Evolutionary conservation across 2,329 filamentous ascomycete genomes (phyloP).

Genomic region (Graphilbum ipis-grandicollis): DNA sequence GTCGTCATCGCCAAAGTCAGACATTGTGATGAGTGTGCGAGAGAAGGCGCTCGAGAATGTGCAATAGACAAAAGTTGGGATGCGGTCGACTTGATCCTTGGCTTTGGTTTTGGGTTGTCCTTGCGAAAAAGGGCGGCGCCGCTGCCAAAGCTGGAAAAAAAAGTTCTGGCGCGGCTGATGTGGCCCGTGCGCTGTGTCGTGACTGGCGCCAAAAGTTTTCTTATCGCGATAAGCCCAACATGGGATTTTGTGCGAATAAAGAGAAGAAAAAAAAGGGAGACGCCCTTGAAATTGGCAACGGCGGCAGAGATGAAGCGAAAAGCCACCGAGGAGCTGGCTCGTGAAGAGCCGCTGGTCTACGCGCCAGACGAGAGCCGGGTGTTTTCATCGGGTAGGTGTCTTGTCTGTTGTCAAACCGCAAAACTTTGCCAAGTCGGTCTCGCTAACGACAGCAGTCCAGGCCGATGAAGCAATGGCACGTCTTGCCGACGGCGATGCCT

Average conservation of each 20-base stretch:
- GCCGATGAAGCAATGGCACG: neutral
- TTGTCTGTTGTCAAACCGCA: no score
- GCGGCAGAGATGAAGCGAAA: conserved; percentile 7
- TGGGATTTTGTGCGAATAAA: neutral
- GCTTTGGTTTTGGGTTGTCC: neutral
- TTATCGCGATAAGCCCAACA: conserved; percentile 5
- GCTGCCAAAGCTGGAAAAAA: conserved; percentile 1
- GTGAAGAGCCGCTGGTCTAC: neutral
- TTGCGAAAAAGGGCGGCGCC: conserved; percentile 1
- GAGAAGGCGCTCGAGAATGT: no score
- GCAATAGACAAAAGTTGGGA: no score
- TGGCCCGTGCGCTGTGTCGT: conserved; percentile 5
- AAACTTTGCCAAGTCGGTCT: no score
- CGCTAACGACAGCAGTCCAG: no score
- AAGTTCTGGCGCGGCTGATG: conserved; percentile 3
- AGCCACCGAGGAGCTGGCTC: conserved; percentile 5
- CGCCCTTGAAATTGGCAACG: neutral
- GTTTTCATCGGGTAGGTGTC: neutral
- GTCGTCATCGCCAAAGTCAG: conserved; percentile 55
- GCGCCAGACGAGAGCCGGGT: neutral
- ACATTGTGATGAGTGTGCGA: conserved; percentile 30
- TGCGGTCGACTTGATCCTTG: neutral
- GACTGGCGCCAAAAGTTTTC: neutral
- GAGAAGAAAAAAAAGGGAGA: neutral
- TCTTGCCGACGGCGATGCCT: neutral